phyloP scores from a whole-genome alignment of 495 filamentous ascomycete species.

The Podospora anserina region DNA sequence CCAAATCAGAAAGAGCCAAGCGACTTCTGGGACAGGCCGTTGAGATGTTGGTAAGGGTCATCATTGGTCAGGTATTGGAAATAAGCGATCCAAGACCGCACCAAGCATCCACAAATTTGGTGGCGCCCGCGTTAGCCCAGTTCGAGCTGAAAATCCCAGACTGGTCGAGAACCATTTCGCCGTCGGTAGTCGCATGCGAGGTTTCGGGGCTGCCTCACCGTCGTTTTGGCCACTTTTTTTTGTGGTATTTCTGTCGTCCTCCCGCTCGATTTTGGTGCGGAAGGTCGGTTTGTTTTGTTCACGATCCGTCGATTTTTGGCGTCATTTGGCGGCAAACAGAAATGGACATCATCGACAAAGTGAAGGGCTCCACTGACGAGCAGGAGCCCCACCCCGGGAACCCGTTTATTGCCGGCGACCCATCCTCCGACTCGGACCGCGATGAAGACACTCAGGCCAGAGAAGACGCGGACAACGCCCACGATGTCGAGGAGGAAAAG shows the following conservation, averaged over 20 bases:
- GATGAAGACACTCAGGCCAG: neutral
- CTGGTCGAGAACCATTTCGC: neutral
- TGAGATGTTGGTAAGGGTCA: neutral
- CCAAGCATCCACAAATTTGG: neutral
- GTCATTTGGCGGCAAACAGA: neutral
- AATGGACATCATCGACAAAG: neutral
- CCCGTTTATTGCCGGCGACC: neutral
- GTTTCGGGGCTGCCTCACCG: neutral
- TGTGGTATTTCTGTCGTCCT: neutral
- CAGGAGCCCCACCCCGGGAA: neutral
- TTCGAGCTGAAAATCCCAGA: neutral
- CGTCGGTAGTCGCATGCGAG: neutral
- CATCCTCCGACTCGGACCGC: neutral
- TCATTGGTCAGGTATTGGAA: neutral
- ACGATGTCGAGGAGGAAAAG: neutral
- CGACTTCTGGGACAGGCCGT: neutral
- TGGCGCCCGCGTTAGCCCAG: neutral
- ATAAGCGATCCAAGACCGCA: neutral
- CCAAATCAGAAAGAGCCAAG: neutral
- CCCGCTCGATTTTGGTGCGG: neutral
- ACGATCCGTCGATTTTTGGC: slow-evolving; percentile 1
- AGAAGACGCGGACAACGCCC: neutral
- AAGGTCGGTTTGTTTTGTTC: neutral
- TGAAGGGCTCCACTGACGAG: neutral
- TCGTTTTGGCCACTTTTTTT: neutral